Percentiles rank a stretch among this genome's conserved stretches.
Conservation (phyloP, 2,329 filamentous ascomycete genomes). For the Trichoderma oligosporum region DNA sequence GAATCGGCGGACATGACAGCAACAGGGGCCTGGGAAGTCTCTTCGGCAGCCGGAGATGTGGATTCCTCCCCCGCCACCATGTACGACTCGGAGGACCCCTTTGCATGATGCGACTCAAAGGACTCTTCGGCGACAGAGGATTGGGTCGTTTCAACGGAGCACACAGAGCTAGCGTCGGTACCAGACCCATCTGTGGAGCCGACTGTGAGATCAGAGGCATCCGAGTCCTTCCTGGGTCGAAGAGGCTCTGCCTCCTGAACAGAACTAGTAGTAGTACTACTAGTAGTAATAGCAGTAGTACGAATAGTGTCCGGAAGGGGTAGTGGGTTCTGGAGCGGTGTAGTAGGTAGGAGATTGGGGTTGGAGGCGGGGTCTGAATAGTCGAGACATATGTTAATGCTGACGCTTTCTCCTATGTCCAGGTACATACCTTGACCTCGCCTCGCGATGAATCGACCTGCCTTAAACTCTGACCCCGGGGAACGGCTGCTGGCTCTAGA, state of each 20-base stretch:
- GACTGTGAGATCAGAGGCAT: not conserved
- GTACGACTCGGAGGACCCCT: not conserved
- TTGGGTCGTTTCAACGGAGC: constrained; percentile 9
- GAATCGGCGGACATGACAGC: not conserved
- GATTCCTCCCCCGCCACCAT: not conserved
- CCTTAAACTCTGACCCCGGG: constrained; percentile 15
- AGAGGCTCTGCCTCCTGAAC: not conserved
- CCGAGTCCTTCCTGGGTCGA: not conserved
- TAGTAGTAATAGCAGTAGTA: not conserved
- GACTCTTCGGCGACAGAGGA: constrained; percentile 10
- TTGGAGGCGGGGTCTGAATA: constrained; percentile 15
- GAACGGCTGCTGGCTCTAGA: not conserved
- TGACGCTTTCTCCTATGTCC: constrained; percentile 5
- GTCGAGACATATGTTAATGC: constrained; percentile 10
- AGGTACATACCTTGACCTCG: constrained; percentile 19
- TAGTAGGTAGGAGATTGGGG: constrained; percentile 9
- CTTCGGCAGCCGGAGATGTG: not conserved
- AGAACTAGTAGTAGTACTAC: not conserved
- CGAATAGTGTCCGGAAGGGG: not conserved
- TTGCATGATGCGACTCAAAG: not conserved
- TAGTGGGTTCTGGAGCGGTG: constrained; percentile 9
- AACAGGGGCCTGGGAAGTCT: not conserved
- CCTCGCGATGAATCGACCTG: constrained; percentile 16
- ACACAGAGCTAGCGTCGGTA: constrained; percentile 9
- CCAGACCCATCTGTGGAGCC: constrained; percentile 2